Base-by-base conservation (phyloP, 2,329 filamentous ascomycete species). In the Penicillium sp. region DNA sequence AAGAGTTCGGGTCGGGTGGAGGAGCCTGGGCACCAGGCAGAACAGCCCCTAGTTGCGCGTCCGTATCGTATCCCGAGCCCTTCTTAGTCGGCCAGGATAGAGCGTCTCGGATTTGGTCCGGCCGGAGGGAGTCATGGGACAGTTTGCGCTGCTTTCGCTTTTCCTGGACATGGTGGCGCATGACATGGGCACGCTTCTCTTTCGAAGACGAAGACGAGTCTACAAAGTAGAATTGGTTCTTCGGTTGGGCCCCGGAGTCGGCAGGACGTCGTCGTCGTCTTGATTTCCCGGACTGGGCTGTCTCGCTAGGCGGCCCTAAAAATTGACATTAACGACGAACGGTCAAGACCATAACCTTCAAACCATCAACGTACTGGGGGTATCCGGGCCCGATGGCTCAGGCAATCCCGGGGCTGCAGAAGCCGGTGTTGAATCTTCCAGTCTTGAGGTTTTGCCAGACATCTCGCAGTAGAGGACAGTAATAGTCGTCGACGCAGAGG, bases 131-230 rank as follows among this genome's bases (percentile, higher is more conserved):
- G 14, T 46, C 52, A 46, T 64, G 64, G 2, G 67, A 63, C 45
- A 63, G 51, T 55, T 68, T 70, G 42, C 61, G 69, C 50, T 71
- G 70, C 52, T 64, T 71, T 36, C 66, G 64, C 58, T 75, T 76
- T 55, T 75, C 67, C 47, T 75, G 71, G n/a, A 76, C 73, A 63
- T 77, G 74, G 50, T 76, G 72, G 31, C 72, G 72, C 74, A 77
- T 76, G 18, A 77, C 74, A 68, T 77, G 74, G 6, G 74, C 73
- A 26, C 74, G 72, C 49, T 76, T 76, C 51, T 74, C 74, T 28
- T 71, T 70, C 16, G 71, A 75, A 3, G 73, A 75, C 3, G 74
- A 75, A 48, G 66, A 69, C 7, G 67, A 68, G 47, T 76, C 69
- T 43, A 76, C 74, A 59, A 77, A 76, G 54, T 74, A 76, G 51